Conservation (phyloP, 768 basidiomycete genomes). For the Tulasnella sp. region DNA sequence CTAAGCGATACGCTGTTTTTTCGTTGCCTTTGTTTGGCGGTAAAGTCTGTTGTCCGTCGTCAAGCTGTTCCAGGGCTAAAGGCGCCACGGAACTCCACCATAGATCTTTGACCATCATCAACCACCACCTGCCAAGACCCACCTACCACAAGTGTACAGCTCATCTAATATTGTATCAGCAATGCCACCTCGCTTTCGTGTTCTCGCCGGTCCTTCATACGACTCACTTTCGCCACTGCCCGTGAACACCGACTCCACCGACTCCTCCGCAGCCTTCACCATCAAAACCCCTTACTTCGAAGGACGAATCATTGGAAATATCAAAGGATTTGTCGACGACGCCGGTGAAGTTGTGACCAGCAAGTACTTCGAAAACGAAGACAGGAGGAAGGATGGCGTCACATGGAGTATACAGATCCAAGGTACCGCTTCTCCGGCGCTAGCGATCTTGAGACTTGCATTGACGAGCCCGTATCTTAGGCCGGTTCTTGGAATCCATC, state of each 20-base stretch:
- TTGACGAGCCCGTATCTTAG: constrained; percentile 26
- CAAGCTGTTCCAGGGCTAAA: not conserved
- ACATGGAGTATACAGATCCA: constrained; percentile 92
- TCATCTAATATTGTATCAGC: constrained; percentile 27
- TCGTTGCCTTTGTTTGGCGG: not conserved
- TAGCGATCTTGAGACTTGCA: not conserved
- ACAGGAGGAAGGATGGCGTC: constrained; percentile 41
- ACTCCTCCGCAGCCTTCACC: constrained; percentile 30
- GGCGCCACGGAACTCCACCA: not conserved
- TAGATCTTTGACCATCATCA: not conserved
- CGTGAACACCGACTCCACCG: constrained; percentile 60
- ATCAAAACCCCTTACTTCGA: constrained; percentile 66
- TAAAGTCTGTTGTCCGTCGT: not conserved
- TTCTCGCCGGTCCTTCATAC: constrained; percentile 66
- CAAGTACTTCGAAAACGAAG: constrained; percentile 68
- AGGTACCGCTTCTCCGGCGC: constrained; percentile 46
- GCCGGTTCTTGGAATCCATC: constrained; percentile 56
- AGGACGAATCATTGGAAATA: constrained; percentile 67
- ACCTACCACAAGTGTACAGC: not conserved
- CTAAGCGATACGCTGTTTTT: not conserved
- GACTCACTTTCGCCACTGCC: constrained; percentile 55
- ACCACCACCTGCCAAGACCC: not conserved
- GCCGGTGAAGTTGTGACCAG: constrained; percentile 47
- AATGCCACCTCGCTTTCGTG: constrained; percentile 54
- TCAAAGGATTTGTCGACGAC: constrained; percentile 68